A percentile compares a stretch with the other conserved stretches of the same genome.
Conservation (phyloP, 768 basidiomycete genomes). For the Naematelia encephala region DNA sequence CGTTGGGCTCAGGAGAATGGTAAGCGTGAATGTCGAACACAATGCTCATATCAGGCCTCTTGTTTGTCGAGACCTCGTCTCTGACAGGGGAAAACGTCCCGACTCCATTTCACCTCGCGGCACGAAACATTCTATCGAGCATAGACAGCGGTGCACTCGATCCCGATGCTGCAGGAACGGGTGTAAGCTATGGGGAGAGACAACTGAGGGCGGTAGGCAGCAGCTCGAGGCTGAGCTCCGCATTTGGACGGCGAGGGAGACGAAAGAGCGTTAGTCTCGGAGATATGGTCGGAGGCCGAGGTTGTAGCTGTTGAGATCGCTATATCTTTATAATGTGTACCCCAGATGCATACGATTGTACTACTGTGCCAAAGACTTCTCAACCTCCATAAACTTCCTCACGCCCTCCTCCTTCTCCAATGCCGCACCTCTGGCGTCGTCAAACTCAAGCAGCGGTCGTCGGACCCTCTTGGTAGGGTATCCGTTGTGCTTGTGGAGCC, state of each 20-base stretch:
- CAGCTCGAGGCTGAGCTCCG: conserved; percentile 79
- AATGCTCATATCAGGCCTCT: conserved; percentile 61
- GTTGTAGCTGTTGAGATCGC: conserved; percentile 35
- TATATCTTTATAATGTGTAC: not conserved
- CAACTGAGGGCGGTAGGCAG: conserved; percentile 85
- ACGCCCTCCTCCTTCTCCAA: conserved; percentile 73
- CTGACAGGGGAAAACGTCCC: conserved; percentile 85
- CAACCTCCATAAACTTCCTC: conserved; percentile 64
- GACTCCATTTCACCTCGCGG: conserved; percentile 79
- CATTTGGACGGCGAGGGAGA: conserved; percentile 31
- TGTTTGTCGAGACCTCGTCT: conserved; percentile 91
- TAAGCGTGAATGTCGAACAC: no score
- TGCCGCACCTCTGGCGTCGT: conserved; percentile 57
- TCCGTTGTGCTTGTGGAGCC: conserved; percentile 66
- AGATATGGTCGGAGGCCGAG: conserved; percentile 43
- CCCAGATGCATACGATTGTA: not conserved
- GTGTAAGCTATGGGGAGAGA: conserved; percentile 94
- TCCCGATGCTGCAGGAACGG: conserved; percentile 90
- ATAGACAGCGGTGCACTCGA: conserved; percentile 88
- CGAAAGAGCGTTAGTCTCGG: conserved; percentile 44
- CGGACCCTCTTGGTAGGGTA: conserved; percentile 61
- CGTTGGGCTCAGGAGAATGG: conserved; percentile 95
- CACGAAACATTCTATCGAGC: conserved; percentile 79
- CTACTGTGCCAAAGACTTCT: conserved; percentile 50
- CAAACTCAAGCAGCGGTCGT: conserved; percentile 69